Evolutionary conservation across 495 filamentous ascomycete genomes (phyloP).

Genomic region (Parachaetomium inaequale): DNA sequence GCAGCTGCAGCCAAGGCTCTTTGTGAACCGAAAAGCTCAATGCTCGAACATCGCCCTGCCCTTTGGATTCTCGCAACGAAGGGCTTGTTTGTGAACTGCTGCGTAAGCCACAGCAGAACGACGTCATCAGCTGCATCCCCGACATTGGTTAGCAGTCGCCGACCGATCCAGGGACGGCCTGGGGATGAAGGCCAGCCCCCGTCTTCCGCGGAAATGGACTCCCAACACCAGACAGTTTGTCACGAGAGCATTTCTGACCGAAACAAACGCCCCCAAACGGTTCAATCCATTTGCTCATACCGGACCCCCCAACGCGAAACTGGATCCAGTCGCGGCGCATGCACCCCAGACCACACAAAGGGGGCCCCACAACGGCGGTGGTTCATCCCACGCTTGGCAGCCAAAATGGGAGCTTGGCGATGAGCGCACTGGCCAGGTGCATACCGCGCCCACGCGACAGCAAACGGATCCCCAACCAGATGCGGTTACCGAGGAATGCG

Average conservation of each 20-base stretch:
- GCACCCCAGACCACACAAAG: constrained; percentile 2
- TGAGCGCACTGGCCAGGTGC: not conserved
- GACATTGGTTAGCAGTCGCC: too few relatives aligned
- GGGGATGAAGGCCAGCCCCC: too few relatives aligned
- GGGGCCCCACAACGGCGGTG: not conserved
- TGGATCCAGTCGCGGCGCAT: not conserved
- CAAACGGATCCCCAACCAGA: not conserved
- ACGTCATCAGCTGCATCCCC: too few relatives aligned
- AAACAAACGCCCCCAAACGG: too few relatives aligned
- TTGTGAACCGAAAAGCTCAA: not conserved
- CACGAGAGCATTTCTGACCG: too few relatives aligned
- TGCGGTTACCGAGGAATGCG: not conserved
- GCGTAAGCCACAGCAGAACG: not conserved
- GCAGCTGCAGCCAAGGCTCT: not conserved
- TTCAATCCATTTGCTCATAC: not conserved
- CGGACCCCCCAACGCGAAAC: not conserved
- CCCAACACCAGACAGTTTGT: too few relatives aligned
- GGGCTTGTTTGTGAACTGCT: not conserved
- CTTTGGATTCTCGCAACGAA: not conserved
- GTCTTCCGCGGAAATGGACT: too few relatives aligned
- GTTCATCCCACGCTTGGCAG: not conserved
- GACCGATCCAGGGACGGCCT: too few relatives aligned
- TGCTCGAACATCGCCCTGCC: not conserved
- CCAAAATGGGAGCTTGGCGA: not conserved
- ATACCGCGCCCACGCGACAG: not conserved